These are phyloP conservation scores for Sistotremastrum suecicum DNA, from an alignment of 768 basidiomycete genomes.

Conservation along the genomic window DNA sequence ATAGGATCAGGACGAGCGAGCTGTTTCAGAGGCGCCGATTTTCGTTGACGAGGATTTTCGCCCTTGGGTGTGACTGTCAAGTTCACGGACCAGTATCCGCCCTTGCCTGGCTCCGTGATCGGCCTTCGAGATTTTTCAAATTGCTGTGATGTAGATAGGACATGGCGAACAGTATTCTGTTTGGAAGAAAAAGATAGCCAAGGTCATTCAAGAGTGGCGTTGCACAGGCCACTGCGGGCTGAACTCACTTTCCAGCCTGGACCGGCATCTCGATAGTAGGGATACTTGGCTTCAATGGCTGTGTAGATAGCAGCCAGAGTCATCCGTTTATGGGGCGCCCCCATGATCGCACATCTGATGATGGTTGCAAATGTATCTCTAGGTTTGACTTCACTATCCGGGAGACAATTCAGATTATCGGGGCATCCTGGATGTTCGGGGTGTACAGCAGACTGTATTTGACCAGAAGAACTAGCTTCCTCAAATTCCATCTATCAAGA, in stretches of 20 bases:
- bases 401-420: slow-evolving; percentile 61
- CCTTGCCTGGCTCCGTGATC: slow-evolving; percentile 75
- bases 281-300: slow-evolving; percentile 76
- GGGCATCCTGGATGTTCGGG: slow-evolving; percentile 62
- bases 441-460: slow-evolving; percentile 24
- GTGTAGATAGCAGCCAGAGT: slow-evolving; percentile 80
- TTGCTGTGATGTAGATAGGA: slow-evolving; percentile 66
- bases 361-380: slow-evolving; percentile 80
- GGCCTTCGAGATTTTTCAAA: slow-evolving; percentile 75
- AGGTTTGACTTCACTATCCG: slow-evolving; percentile 64
- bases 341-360: slow-evolving; percentile 71
- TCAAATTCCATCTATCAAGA: too few relatives aligned
- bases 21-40: too few relatives aligned
- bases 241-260: slow-evolving; percentile 67
- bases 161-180: slow-evolving; percentile 81
- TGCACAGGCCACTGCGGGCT: background rate
- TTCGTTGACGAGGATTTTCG: too few relatives aligned
- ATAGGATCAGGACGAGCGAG: too few relatives aligned
- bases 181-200: background rate
- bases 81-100: slow-evolving; percentile 84
- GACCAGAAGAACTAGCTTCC: too few relatives aligned
- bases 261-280: slow-evolving; percentile 67
- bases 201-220: background rate
- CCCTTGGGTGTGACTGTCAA: slow-evolving; percentile 14
- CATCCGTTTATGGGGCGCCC: slow-evolving; percentile 56